Evolutionary conservation across 2,329 filamentous ascomycete species (phyloP).

Genomic region (Neonectria faginata): DNA sequence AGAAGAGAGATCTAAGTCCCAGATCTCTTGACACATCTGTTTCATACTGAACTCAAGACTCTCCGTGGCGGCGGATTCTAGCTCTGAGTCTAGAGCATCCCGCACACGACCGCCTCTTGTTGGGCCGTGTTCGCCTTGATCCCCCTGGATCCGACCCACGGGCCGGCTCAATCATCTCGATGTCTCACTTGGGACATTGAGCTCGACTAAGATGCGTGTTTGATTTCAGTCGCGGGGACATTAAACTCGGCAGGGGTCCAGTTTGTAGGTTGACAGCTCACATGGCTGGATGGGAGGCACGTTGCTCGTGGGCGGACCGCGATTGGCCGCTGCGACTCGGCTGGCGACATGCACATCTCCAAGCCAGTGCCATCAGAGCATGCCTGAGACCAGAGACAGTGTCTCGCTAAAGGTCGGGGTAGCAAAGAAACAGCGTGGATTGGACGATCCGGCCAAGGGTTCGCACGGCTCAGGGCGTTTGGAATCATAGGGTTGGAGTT

Average conservation of each 20-base stretch:
- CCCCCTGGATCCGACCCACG: background rate
- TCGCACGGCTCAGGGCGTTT: conserved; percentile 19
- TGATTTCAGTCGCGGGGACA: conserved; percentile 22
- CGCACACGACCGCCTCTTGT: conserved; percentile 2
- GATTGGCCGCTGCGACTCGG: conserved; percentile 37
- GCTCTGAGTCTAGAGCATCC: background rate
- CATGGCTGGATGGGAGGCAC: conserved; percentile 40
- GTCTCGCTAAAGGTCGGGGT: conserved; percentile 45
- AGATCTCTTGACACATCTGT: background rate
- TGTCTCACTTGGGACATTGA: conserved; percentile 27
- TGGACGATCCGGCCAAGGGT: conserved; percentile 31
- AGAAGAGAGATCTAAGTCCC: conserved; percentile 23
- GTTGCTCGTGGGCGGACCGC: conserved; percentile 38
- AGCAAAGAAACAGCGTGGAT: conserved; percentile 28
- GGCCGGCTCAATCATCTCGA: conserved; percentile 21
- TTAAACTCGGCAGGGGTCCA: conserved; percentile 26
- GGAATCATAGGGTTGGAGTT: conserved; percentile 2
- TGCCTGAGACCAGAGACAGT: conserved; percentile 32
- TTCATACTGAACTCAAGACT: conserved; percentile 14
- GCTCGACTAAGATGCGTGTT: conserved; percentile 13
- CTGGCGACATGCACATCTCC: conserved; percentile 34
- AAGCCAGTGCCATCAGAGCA: conserved; percentile 28
- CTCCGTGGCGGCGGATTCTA: conserved; percentile 10
- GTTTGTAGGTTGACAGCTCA: conserved; percentile 25
- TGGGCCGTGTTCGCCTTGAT: background rate